Evolutionary conservation across 164 flowering plant species (phyloP), one percentile per base, ranked within the genome.

Genomic region (Sedum album): DNA sequence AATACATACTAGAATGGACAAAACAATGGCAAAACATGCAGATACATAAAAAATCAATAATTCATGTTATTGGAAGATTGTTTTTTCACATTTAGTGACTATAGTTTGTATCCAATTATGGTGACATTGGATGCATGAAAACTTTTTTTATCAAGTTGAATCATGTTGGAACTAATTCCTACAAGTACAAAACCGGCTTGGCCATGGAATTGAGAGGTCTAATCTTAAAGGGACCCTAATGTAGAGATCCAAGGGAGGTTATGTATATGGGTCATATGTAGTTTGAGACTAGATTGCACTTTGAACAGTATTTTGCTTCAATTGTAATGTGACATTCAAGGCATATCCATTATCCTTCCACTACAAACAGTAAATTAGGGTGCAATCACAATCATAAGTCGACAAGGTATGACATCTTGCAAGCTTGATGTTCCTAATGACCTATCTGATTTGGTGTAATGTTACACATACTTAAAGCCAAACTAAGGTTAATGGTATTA

Each of bases 151-250:
- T 28, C 33, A 28, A 26, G 62, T 15, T 57, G 33, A 28, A 2
- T 14, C 15, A 28, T 57, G 62, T 57, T 57, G 3, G 33, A 57
- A 57, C 28, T 18, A 57, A 57, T 14, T 15, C 20, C 33, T 57
- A 57, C 62, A 28, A 28, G 62, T 26, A 57, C 33, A 28, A 11
- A 28, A 57, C 60, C 53, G 11, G 31, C 15, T 31, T 11, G 31
- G 60, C 30, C 62, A 57, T 57, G 33, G 33, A 57, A 57, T 57
- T 57, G 62, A 57, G 31, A 57, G 62, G 62, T 57, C 33, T 26
- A 26, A 26, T 26, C 33, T 57, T 28, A 14, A 20, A 28, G 62
- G 62, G 62, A 28, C 62, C 62, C 1, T 13, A 26, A 13, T 26
- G 62, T 57, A 7, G 62, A 33, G 33, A 26, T 57, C 33, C 33